These are phyloP conservation scores for Lactarius psammicola DNA, from an alignment of 768 basidiomycete species.

Conservation along the genomic window DNA sequence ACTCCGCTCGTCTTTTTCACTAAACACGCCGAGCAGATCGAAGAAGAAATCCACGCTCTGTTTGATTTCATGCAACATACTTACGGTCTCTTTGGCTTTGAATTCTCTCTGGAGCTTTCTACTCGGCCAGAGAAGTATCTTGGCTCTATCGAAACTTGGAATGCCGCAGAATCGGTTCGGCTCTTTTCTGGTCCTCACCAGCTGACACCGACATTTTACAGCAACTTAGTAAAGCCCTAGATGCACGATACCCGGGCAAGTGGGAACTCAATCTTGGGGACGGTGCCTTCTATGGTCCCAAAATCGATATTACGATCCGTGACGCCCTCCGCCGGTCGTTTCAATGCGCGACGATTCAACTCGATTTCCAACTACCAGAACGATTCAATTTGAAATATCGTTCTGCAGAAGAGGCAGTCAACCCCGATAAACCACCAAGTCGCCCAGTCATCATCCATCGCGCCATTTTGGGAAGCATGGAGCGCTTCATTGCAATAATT, in stretches of 20 bases:
- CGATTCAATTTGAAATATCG: constrained; percentile 95
- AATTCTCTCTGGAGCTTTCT: constrained; percentile 90
- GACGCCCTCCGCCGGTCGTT: constrained; percentile 91
- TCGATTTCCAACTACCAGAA: constrained; percentile 97
- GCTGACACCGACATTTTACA: constrained; percentile 34
- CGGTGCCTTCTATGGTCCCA: constrained; percentile 99
- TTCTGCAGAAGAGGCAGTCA: constrained; percentile 66
- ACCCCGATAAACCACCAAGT: constrained; percentile 51
- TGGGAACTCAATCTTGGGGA: constrained; percentile 96
- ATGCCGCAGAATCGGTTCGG: constrained; percentile 76
- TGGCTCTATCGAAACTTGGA: constrained; percentile 87
- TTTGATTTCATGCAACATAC: constrained; percentile 96
- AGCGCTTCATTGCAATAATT: constrained; percentile 95
- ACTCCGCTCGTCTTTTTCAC: background rate
- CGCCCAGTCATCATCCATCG: constrained; percentile 98
- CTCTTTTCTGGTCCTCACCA: background rate
- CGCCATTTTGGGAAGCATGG: constrained; percentile 90
- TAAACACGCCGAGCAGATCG: constrained; percentile 51
- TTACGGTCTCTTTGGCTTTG: constrained; percentile 93
- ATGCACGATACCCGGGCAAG: constrained; percentile 80
- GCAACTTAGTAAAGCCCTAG: constrained; percentile 83
- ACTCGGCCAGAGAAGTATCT: constrained; percentile 95
- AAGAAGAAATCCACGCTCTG: constrained; percentile 76
- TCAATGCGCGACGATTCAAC: constrained; percentile 98
- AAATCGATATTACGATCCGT: constrained; percentile 95